Evolutionary conservation across 1,284 basidiomycete species (phyloP).

Genomic region (Tilletia horrida): DNA sequence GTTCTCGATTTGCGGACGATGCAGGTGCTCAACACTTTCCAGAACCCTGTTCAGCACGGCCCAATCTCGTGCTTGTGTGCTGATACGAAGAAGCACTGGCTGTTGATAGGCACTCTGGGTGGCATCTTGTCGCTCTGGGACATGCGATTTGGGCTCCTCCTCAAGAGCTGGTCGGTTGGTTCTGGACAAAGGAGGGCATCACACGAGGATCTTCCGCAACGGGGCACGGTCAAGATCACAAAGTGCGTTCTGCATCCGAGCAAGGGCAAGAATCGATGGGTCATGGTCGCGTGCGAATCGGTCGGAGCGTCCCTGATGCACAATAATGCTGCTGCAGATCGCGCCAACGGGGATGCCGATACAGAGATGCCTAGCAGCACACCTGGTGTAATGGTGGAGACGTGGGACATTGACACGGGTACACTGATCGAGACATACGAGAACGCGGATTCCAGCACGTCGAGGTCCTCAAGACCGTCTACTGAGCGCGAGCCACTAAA

Average conservation of each 20-base stretch:
- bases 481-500: slow-evolving; percentile 22
- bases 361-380: not conserved
- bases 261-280: slow-evolving; percentile 72
- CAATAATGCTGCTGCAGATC: not conserved
- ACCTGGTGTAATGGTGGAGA: slow-evolving; percentile 39
- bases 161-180: slow-evolving; percentile 76
- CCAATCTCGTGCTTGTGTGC: slow-evolving; percentile 79
- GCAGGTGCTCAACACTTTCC: slow-evolving; percentile 70
- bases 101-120: slow-evolving; percentile 77
- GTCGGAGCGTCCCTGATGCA: slow-evolving; percentile 11
- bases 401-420: slow-evolving; percentile 53
- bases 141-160: slow-evolving; percentile 80
- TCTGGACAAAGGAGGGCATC: slow-evolving; percentile 60
- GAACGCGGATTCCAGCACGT: slow-evolving; percentile 17
- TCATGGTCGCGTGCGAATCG: slow-evolving; percentile 72
- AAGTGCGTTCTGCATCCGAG: slow-evolving; percentile 76
- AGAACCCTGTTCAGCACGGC: slow-evolving; percentile 80
- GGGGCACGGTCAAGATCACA: slow-evolving; percentile 58
- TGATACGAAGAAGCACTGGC: slow-evolving; percentile 75
- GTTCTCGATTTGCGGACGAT: slow-evolving; percentile 83
- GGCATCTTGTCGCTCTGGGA: slow-evolving; percentile 89
- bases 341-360: not conserved
- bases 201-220: slow-evolving; percentile 26
- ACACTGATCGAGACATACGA: slow-evolving; percentile 54
- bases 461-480: not conserved